Evolutionary conservation across 345 rosid genomes (phyloP).

Genomic region (Acer negundo): DNA sequence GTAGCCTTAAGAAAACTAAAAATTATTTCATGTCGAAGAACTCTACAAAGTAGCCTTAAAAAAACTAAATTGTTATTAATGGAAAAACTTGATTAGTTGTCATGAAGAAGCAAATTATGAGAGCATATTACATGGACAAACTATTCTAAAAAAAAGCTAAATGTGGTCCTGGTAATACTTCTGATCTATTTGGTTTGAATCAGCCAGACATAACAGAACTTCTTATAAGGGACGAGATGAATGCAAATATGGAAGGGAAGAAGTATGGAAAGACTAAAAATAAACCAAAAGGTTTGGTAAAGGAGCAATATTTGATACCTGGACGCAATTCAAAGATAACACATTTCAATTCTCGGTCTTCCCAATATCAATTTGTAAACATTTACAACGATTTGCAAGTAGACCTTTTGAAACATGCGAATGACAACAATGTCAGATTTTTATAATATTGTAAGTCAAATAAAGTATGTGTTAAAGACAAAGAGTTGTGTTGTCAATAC

Average conservation of each 20-base stretch:
- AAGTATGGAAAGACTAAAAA: slow-evolving; percentile 47
- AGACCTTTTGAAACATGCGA: too few species aligned
- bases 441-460: slow-evolving; percentile 25
- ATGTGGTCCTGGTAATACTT: too few species aligned
- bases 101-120: slow-evolving; percentile 37
- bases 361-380: slow-evolving; percentile 19
- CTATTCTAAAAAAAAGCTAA: neutral
- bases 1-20: slow-evolving; percentile 63
- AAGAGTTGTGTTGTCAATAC: slow-evolving; percentile 29
- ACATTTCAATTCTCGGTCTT: slow-evolving; percentile 64
- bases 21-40: slow-evolving; percentile 55
- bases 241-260: slow-evolving; percentile 39
- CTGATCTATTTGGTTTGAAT: neutral
- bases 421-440: too few species aligned
- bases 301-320: slow-evolving; percentile 42
- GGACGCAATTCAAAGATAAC: slow-evolving; percentile 59
- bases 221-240: slow-evolving; percentile 25
- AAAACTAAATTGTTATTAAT: slow-evolving; percentile 53
- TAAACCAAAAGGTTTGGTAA: slow-evolving; percentile 31
- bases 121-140: too few species aligned
- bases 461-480: slow-evolving; percentile 27
- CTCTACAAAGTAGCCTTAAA: slow-evolving; percentile 63
- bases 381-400: too few species aligned
- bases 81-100: slow-evolving; percentile 54
- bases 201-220: slow-evolving; percentile 19